A percentile compares a stretch with the other conserved stretches of the same genome.
These are phyloP conservation scores for Wallacemonas sp. DNA, from an alignment of 208 protist genomes.

Conservation along the genomic window DNA sequence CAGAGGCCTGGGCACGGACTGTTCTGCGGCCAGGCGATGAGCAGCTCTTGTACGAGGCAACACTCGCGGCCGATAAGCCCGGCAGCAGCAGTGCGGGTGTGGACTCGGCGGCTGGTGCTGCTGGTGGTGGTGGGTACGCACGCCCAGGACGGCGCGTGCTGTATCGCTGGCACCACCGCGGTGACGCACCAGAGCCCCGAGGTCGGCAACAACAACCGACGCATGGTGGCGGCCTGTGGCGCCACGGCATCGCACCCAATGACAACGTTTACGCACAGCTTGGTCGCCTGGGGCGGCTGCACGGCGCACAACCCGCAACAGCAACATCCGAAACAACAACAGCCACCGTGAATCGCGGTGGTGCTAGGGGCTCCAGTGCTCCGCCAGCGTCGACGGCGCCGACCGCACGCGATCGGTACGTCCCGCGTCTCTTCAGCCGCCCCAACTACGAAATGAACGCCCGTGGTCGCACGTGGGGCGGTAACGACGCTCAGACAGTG, in stretches of 20 bases:
- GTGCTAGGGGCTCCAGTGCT: no score
- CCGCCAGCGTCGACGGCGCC: background rate
- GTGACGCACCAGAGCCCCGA: no score
- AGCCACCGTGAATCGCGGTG: background rate
- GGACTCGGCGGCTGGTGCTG: background rate
- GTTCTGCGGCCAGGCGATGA: slow-evolving; percentile 78
- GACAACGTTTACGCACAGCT: slow-evolving; percentile 6
- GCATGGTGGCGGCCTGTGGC: background rate
- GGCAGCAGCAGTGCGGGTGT: background rate
- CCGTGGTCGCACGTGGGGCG: background rate
- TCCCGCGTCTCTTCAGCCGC: slow-evolving; percentile 5
- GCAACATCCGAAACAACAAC: background rate
- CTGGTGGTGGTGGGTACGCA: background rate
- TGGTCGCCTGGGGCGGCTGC: background rate
- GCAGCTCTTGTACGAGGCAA: slow-evolving; percentile 55
- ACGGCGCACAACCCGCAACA: background rate
- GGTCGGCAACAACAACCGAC: background rate
- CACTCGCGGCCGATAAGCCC: slow-evolving; percentile 1
- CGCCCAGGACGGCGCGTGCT: background rate
- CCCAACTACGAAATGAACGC: slow-evolving; percentile 5
- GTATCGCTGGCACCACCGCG: background rate
- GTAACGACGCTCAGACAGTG: background rate
- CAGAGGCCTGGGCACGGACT: slow-evolving; percentile 75
- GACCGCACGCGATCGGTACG: background rate
- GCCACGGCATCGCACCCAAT: background rate